These are phyloP conservation scores for Acanthochlamys bracteata DNA, from an alignment of 106 monocot species.

Conservation along the genomic window DNA sequence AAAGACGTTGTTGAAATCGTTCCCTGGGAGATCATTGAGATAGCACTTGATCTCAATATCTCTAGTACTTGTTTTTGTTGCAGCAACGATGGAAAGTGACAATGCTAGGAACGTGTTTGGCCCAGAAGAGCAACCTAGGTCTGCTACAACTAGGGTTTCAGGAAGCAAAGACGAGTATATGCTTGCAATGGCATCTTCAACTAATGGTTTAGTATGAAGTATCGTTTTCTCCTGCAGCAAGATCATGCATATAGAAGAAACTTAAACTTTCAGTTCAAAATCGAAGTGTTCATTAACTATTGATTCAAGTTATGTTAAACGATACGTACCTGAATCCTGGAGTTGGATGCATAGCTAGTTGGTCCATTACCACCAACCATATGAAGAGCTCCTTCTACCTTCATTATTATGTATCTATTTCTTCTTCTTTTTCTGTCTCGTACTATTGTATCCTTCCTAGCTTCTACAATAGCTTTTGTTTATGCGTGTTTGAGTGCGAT, in stretches of 20 bases:
- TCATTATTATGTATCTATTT: too few species aligned
- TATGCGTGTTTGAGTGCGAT: too few species aligned
- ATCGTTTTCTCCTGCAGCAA: slow-evolving; percentile 28
- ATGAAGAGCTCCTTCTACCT: not conserved
- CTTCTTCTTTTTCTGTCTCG: too few species aligned
- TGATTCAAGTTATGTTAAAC: too few species aligned
- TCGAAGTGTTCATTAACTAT: too few species aligned
- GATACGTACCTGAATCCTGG: not conserved
- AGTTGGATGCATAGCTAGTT: not conserved
- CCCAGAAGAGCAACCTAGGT: slow-evolving; percentile 54
- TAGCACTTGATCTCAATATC: slow-evolving; percentile 28
- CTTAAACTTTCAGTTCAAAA: too few species aligned
- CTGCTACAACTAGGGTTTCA: slow-evolving; percentile 19
- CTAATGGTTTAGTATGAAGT: slow-evolving; percentile 4
- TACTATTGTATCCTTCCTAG: too few species aligned
- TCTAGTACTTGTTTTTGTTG: not conserved
- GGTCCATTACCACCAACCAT: not conserved
- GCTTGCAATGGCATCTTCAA: slow-evolving; percentile 15
- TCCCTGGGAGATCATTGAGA: slow-evolving; percentile 37
- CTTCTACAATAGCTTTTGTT: too few species aligned
- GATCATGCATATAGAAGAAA: too few species aligned
- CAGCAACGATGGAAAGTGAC: slow-evolving; percentile 9
- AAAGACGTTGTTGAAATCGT: slow-evolving; percentile 41
- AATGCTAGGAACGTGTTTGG: slow-evolving; percentile 36
- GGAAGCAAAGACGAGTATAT: not conserved